Evolutionary conservation across 257 asterid genomes (phyloP).

Genomic region (Solanum pennellii): DNA sequence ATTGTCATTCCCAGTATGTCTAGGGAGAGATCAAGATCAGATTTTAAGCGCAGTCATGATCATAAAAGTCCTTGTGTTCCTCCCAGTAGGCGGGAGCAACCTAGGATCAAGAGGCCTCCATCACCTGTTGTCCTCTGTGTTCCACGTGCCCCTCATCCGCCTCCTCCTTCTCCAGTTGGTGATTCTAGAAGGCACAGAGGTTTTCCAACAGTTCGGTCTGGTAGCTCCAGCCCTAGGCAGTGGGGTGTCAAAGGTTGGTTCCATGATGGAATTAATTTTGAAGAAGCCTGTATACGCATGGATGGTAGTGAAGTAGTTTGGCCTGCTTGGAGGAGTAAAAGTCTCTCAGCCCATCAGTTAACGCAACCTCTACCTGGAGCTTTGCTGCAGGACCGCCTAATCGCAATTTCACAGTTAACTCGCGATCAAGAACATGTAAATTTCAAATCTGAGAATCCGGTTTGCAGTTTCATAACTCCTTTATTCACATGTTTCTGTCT

Average conservation of each 20-base stretch:
- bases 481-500: background rate
- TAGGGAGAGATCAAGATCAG: conserved; percentile 85
- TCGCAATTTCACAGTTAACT: conserved; percentile 88
- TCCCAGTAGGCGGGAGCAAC: conserved; percentile 80
- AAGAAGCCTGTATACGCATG: conserved; percentile 72
- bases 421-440: conserved; percentile 96
- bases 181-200: conserved; percentile 91
- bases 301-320: conserved; percentile 91
- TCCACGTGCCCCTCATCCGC: conserved; percentile 95
- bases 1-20: conserved; percentile 90
- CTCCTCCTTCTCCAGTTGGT: conserved; percentile 93
- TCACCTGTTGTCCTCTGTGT: conserved; percentile 98
- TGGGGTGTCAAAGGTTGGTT: conserved; percentile 99
- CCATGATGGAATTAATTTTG: conserved; percentile 80
- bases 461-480: background rate
- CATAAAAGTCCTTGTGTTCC: conserved; percentile 94
- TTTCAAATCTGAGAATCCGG: background rate
- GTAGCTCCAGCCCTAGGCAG: conserved; percentile 99
- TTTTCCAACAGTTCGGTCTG: conserved; percentile 92
- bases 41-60: conserved; percentile 68
- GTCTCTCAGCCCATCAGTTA: conserved; percentile 69
- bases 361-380: conserved; percentile 89
- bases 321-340: conserved; percentile 97
- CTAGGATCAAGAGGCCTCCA: conserved; percentile 93
- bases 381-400: conserved; percentile 88